Evolutionary conservation across 345 rosid genomes (phyloP).

Genomic region (Pugionium dolabratum): DNA sequence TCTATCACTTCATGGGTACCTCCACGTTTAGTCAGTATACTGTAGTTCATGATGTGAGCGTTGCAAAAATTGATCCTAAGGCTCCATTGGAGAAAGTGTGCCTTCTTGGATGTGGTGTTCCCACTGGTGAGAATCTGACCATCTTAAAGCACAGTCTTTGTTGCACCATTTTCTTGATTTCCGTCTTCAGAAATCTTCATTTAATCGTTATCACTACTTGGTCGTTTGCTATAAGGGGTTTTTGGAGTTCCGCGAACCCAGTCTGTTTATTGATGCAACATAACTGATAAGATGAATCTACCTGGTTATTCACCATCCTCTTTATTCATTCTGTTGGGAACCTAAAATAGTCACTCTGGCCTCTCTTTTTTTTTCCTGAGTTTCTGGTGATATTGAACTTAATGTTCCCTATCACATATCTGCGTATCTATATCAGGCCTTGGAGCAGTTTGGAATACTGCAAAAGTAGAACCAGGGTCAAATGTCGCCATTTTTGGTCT

Average conservation of each 20-base stretch:
- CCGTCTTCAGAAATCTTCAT: background rate
- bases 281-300: slow-evolving; percentile 9
- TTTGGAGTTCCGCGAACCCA: background rate
- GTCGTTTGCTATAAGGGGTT: background rate
- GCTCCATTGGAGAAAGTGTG: slow-evolving; percentile 98
- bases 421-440: slow-evolving; percentile 51
- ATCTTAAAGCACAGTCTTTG: background rate
- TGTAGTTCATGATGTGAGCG: slow-evolving; percentile 97
- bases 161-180: slow-evolving; percentile 10
- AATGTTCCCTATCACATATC: slow-evolving; percentile 3
- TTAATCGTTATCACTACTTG: background rate
- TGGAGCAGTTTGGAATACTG: slow-evolving; percentile 99
- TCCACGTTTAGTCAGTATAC: slow-evolving; percentile 98
- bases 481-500: slow-evolving; percentile 93
- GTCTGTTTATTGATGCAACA: slow-evolving; percentile 1
- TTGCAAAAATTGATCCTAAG: slow-evolving; percentile 83
- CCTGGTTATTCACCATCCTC: background rate
- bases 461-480: slow-evolving; percentile 94
- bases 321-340: background rate
- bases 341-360: no score
- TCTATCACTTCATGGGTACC: slow-evolving; percentile 98
- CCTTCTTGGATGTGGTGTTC: slow-evolving; percentile 99
- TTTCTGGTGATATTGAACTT: slow-evolving; percentile 1
- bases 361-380: background rate
- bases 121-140: slow-evolving; percentile 63